Percentiles rank a stretch among this genome's conserved stretches.
phyloP scores from a whole-genome alignment of 2,329 filamentous ascomycete species.

The Lachnum nothofagi region DNA sequence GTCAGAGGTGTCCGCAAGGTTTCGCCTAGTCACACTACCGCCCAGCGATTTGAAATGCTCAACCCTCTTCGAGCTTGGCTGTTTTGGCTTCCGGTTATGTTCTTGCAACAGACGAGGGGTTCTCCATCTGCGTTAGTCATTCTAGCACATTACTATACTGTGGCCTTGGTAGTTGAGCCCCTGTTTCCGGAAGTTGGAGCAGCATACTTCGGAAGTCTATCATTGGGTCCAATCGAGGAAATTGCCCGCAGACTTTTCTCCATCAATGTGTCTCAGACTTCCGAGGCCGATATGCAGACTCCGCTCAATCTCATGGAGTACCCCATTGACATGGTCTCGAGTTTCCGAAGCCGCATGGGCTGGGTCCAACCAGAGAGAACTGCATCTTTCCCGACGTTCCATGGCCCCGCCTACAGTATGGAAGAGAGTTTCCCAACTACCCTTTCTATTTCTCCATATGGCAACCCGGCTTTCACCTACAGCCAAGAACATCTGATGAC shows the following conservation, averaged over 20 bases:
- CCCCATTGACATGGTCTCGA: conserved; percentile 62
- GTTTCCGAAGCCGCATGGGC: conserved; percentile 65
- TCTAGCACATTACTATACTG: conserved; percentile 86
- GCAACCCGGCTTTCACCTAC: conserved; percentile 57
- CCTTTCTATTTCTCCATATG: conserved; percentile 49
- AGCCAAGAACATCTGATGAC: conserved; percentile 58
- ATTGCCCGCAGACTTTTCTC: conserved; percentile 72
- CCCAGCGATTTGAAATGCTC: conserved; percentile 84
- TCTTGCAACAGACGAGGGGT: conserved; percentile 69
- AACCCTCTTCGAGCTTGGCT: conserved; percentile 87
- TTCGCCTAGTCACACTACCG: conserved; percentile 63
- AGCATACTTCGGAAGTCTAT: conserved; percentile 78
- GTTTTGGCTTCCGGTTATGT: conserved; percentile 87
- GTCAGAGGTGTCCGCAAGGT: conserved; percentile 68
- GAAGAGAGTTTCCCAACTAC: conserved; percentile 40
- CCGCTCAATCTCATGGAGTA: conserved; percentile 66
- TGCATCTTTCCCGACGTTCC: conserved; percentile 56
- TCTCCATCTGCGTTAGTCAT: conserved; percentile 76
- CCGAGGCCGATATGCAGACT: conserved; percentile 54
- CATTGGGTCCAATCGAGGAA: conserved; percentile 76
- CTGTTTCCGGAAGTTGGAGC: conserved; percentile 88
- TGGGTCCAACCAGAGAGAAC: conserved; percentile 58
- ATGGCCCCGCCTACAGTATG: conserved; percentile 50
- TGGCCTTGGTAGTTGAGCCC: conserved; percentile 80
- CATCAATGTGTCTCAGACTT: conserved; percentile 56